Evolutionary conservation across 2,329 filamentous ascomycete genomes (phyloP).

Genomic region (Incumbomyces lentus): DNA sequence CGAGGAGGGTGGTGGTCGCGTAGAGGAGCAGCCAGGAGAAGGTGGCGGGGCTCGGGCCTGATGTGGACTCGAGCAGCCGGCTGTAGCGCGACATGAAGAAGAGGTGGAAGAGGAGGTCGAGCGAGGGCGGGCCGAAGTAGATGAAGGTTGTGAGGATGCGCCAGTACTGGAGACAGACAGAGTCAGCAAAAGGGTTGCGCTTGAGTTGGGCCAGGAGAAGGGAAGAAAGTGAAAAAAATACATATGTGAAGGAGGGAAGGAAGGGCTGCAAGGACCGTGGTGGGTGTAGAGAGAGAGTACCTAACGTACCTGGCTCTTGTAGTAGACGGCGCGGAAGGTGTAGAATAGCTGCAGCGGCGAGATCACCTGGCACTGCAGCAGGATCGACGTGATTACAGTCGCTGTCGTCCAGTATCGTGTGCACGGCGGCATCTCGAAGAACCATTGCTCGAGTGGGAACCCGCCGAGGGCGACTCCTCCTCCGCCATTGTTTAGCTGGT

Average conservation of each 20-base stretch:
- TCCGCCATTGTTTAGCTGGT: constrained; percentile 18
- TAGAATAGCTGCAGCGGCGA: constrained; percentile 96
- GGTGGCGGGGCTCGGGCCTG: constrained; percentile 80
- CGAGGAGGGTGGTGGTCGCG: constrained; percentile 66
- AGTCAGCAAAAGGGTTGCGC: too few species aligned
- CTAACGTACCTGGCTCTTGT: constrained; percentile 78
- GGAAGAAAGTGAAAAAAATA: too few species aligned
- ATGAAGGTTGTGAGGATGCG: constrained; percentile 90
- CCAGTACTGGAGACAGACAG: constrained; percentile 61
- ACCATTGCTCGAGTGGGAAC: constrained; percentile 85
- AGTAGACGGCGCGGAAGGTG: constrained; percentile 82
- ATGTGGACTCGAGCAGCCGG: constrained; percentile 85
- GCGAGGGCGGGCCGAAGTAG: constrained; percentile 88
- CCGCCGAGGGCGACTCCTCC: constrained; percentile 32
- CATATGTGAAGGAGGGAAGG: too few species aligned
- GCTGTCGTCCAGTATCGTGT: constrained; percentile 96
- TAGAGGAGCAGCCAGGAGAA: constrained; percentile 93
- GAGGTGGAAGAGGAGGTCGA: constrained; percentile 93
- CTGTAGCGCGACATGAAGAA: constrained; percentile 98
- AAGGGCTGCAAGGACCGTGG: constrained; percentile 5
- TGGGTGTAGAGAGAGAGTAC: neutral
- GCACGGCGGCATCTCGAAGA: constrained; percentile 95
- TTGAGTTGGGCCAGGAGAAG: too few species aligned
- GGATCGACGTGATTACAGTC: constrained; percentile 72
- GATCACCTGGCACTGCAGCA: constrained; percentile 88